Evolutionary conservation across 306 rosid genomes (phyloP), one percentile per base, ranked within the genome.

Genomic region (Pterocarpus macrocarpus): DNA sequence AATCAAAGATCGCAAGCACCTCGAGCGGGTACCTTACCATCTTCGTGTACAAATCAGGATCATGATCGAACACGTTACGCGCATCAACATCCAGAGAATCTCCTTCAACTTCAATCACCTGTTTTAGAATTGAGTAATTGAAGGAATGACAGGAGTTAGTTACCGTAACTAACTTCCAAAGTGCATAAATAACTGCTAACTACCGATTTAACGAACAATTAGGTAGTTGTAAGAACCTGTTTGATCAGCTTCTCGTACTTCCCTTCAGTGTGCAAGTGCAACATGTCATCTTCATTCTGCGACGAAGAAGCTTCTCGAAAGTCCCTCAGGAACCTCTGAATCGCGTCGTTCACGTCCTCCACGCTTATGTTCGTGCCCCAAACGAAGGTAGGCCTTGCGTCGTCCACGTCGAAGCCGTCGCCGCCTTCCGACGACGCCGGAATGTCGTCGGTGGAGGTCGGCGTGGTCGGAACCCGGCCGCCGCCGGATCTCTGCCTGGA

Each of bases 291-390:
- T 32, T 88, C 97, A 4, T 49, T 89, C 91, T 64, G 88, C 39
- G 91, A 80, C 22, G 91, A 75, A 5, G 91, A 75, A 5, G 64
- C 43, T 38, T 88, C 93, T 28, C 97, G 85, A 63, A 91, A 95
- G 64, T 93, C 88, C 88, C 89, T 93, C 77, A 95, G 11, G 55
- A 95, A 95, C 85, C 98, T 87, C 59, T 81, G 80, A 59, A 93
- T 93, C 66, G 98, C 98, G 11, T 87, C 90, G 50, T 93, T 91
- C 2, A 95, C 99, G 44, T 95, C 99, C 34, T 95, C 94, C 0
- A 95, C 99, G 80, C 99, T 93, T n/a, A 95, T 93, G 49, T 89
- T 93, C 10, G 99, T 93, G 2, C 99, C 98, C 99, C 99, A 95
- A 0, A 95, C 99, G 22, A 56, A 91, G 33, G 98, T 93, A 17